Conservation (phyloP, 805 yeast species). For the Kodamaea kaohsiungensis region DNA sequence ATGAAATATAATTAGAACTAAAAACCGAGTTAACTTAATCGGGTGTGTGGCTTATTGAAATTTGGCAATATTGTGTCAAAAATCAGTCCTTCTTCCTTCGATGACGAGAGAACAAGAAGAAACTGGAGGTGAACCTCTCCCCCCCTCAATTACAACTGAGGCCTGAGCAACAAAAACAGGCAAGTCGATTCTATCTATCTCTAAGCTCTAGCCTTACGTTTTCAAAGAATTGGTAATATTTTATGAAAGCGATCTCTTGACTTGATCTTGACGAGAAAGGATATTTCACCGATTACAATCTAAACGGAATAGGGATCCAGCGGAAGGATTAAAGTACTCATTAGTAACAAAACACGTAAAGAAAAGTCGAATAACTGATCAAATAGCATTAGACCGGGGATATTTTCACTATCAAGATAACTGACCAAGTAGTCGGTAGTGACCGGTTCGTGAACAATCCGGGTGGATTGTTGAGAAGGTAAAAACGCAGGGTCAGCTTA, state of each 20-base stretch:
- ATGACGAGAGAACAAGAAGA: neutral
- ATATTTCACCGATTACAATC: neutral
- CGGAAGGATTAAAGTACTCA: neutral
- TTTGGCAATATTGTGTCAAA: neutral
- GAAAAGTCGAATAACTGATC: neutral
- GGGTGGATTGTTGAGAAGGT: neutral
- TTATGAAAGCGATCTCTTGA: too few species aligned
- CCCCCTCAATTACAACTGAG: neutral
- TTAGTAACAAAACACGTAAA: neutral
- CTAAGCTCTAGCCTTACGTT: neutral
- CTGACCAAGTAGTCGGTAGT: too few species aligned
- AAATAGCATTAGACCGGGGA: too few species aligned
- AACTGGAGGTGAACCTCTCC: neutral
- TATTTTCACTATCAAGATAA: too few species aligned
- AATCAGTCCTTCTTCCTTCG: neutral
- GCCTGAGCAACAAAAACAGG: neutral
- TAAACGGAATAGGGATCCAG: neutral
- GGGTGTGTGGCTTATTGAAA: neutral
- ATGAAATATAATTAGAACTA: neutral
- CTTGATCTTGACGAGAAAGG: neutral
- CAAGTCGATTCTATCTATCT: neutral
- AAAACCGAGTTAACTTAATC: neutral
- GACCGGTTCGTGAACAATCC: neutral
- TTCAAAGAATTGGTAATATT: neutral
- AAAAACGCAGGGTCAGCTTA: neutral